Percentiles rank a stretch among this genome's conserved stretches.
These are phyloP conservation scores for Centrapalus pauciflorus DNA, from an alignment of 129 eudicot species.

Conservation along the genomic window DNA sequence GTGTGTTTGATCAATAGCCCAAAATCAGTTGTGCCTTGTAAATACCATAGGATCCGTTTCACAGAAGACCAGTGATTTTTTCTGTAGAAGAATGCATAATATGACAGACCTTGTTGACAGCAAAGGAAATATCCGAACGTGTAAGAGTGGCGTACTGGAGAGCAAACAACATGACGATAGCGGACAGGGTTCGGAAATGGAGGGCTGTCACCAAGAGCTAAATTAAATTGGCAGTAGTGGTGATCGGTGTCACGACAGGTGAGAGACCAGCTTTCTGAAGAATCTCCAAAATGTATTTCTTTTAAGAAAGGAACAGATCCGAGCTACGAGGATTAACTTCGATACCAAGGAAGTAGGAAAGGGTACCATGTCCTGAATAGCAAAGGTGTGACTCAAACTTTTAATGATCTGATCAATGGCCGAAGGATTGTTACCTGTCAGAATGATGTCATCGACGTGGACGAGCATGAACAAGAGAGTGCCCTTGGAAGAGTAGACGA, in stretches of 20 bases:
- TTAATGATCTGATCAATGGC: background rate
- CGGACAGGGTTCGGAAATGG: background rate
- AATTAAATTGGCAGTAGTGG: background rate
- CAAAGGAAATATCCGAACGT: no score
- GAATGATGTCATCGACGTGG: background rate
- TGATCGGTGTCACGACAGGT: background rate
- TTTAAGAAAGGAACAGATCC: background rate
- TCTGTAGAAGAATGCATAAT: background rate
- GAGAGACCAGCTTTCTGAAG: background rate
- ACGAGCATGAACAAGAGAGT: background rate
- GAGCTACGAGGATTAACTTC: background rate
- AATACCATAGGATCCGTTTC: background rate
- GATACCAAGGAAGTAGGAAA: background rate
- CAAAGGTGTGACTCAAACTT: background rate
- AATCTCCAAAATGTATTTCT: background rate
- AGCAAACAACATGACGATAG: background rate
- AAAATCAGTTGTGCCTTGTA: background rate
- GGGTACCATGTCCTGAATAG: background rate
- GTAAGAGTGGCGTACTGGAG: background rate
- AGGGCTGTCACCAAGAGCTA: background rate
- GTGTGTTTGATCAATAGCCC: background rate
- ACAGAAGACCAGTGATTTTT: background rate
- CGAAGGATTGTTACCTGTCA: background rate
- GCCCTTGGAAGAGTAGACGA: background rate
- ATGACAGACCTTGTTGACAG: no score